Evolutionary conservation across 305 asterid genomes (phyloP).

Genomic region (Galium porrigens): DNA sequence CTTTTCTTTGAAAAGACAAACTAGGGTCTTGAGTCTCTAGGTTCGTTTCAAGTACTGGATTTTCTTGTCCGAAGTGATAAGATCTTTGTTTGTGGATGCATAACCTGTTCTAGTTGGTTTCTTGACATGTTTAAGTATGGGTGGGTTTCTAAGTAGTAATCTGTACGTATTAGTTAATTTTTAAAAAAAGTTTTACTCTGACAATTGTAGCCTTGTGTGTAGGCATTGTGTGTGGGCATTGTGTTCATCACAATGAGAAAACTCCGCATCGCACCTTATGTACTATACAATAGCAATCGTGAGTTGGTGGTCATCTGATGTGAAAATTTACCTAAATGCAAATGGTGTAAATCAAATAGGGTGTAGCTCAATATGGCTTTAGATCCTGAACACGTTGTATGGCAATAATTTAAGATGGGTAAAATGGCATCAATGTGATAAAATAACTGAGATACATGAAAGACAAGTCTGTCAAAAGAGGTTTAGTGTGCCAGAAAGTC

Average conservation of each 20-base stretch:
- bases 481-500: not conserved
- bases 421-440: not conserved
- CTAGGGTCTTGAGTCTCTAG: not conserved
- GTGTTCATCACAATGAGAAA: not conserved
- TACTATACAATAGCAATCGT: not conserved
- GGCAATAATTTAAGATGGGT: not conserved
- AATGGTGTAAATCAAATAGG: not conserved
- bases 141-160: conserved; percentile 4
- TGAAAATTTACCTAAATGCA: not conserved
- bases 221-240: not conserved
- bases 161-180: not conserved
- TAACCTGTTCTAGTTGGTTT: not conserved
- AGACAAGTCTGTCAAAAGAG: not conserved
- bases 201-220: conserved; percentile 5
- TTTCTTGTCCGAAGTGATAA: not conserved
- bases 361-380: not conserved
- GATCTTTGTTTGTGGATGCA: not conserved
- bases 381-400: not conserved
- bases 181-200: not conserved
- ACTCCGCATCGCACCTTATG: not conserved
- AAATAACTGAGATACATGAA: not conserved
- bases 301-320: not conserved
- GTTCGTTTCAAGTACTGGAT: not conserved
- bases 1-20: not conserved
- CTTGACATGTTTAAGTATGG: not conserved